Evolutionary conservation across 2,329 filamentous ascomycete genomes (phyloP).

Genomic region (Pochonia chlamydosporia): DNA sequence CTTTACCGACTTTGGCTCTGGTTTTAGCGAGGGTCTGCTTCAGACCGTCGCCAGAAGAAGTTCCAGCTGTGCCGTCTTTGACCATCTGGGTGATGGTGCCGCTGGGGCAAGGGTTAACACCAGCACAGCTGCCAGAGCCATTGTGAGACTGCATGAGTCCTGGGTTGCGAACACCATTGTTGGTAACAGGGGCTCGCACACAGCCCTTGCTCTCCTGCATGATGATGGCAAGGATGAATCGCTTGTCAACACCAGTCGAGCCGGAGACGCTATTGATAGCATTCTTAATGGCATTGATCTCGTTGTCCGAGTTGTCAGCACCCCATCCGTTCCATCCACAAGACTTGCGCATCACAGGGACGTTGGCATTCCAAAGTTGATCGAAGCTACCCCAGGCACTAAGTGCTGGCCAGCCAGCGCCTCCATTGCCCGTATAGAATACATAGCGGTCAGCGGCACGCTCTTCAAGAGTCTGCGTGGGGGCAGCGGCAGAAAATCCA

Average conservation of each 20-base stretch:
- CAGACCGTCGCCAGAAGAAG: constrained; percentile 34
- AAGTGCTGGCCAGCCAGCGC: constrained; percentile 15
- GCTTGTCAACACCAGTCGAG: constrained; percentile 25
- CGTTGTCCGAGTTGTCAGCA: constrained; percentile 11
- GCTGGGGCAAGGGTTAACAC: constrained; percentile 22
- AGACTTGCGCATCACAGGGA: constrained; percentile 11
- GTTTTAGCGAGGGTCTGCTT: constrained; percentile 26
- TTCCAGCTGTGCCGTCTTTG: constrained; percentile 35
- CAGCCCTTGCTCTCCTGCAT: constrained; percentile 40
- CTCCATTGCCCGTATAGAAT: constrained; percentile 16
- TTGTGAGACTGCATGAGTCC: constrained; percentile 35
- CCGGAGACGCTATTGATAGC: constrained; percentile 26
- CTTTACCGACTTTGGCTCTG: constrained; percentile 9
- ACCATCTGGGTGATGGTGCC: constrained; percentile 23
- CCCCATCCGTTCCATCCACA: constrained; percentile 14
- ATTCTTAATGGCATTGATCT: constrained; percentile 17
- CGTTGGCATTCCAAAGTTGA: constrained; percentile 14
- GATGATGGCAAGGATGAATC: constrained; percentile 36
- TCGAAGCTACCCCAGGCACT: constrained; percentile 13
- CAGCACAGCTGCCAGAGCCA: constrained; percentile 29
- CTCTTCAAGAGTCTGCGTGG: not conserved
- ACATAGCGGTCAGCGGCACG: constrained; percentile 5
- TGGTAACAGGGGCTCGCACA: constrained; percentile 33
- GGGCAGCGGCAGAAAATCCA: not conserved
- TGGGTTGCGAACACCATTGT: constrained; percentile 36